These are phyloP conservation scores for Melanopsichium pennsylvanicum DNA, from an alignment of 1,284 basidiomycete genomes.

Conservation along the genomic window DNA sequence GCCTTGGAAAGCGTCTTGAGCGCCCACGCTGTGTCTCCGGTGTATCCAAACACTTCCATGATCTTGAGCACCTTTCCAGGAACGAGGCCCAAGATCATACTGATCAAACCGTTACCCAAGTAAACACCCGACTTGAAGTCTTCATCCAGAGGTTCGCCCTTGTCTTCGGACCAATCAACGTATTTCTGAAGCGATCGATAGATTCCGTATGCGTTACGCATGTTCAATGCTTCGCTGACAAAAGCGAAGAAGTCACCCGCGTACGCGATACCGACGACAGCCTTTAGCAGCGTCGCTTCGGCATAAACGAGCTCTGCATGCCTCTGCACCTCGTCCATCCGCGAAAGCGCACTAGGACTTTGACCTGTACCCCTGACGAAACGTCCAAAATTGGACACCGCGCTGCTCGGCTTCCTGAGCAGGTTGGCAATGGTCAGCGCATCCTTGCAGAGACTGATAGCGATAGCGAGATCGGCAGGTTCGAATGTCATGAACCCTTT, in stretches of 20 bases:
- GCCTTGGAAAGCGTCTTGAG: conserved; percentile 56
- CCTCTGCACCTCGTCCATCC: conserved; percentile 60
- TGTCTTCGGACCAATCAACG: conserved; percentile 60
- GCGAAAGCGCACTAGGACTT: conserved; percentile 44
- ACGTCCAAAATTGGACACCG: conserved; percentile 56
- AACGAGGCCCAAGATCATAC: conserved; percentile 63
- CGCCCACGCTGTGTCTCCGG: conserved; percentile 55
- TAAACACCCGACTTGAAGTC: conserved; percentile 64
- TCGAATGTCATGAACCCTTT: conserved; percentile 66
- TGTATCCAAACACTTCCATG: conserved; percentile 65
- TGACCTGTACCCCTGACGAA: conserved; percentile 63
- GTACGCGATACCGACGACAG: conserved; percentile 62
- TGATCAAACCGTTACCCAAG: conserved; percentile 64
- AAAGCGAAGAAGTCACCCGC: conserved; percentile 64
- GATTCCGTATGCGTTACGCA: conserved; percentile 64
- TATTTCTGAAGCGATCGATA: conserved; percentile 63
- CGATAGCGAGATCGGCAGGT: conserved; percentile 59
- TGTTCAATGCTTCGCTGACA: conserved; percentile 62
- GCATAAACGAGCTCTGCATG: conserved; percentile 64
- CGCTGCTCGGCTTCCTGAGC: conserved; percentile 55
- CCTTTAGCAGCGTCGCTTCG: conserved; percentile 61
- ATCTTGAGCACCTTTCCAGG: conserved; percentile 64
- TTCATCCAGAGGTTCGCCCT: conserved; percentile 48
- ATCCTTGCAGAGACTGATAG: conserved; percentile 64
- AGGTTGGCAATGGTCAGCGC: conserved; percentile 55